Base-by-base conservation (phyloP, 129 eudicot genomes). In the Pseudognaphalium luteoalbum region DNA sequence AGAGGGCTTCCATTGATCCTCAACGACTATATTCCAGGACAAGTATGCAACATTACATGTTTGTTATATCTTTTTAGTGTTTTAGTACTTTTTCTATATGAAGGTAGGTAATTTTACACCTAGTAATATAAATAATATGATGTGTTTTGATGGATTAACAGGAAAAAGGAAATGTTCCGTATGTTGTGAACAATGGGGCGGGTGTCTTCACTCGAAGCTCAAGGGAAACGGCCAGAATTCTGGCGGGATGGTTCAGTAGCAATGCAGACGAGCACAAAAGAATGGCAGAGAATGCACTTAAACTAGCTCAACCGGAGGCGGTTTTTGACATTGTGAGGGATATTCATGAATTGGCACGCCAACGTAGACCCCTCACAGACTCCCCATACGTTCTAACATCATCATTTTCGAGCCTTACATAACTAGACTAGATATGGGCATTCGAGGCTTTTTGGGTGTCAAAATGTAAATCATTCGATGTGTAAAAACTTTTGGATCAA, bases 11-110 rank as follows among this genome's bases (percentile, higher is more conserved):
- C 97, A 0, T 91, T 93, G 78, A 88, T 93, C 78, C 98, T 93
- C 51, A 93, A 93, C 51, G 97, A 93, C 83, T 93, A 90, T 81
- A 93, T 93, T 77, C 98, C 98, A 2, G 98, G 98, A 80, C 97
- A 93, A 81, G 97, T 91, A 81, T 54, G 97, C 52, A 60, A 60
- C 4, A 60, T 15, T 60, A 9, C 14, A 60, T 60, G 35, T 60
- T 60, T 59, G 30, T 22, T 7, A 19, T 19, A 0, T 22, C 64
- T 19, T 11, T 5, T 60, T 60, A 60, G 34, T 25, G 34, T 22
- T 60, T 60, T 60, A 60, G 66, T 25, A 11, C 15, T 39, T 8
- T 28, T 7, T 59, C 64, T 7, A 20, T 58, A 57, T 20, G 4
- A 58, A 11, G 32, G 64, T 59, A 59, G 14, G 64, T 59, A 12